These are phyloP conservation scores for Phialocephala sp. DNA, from an alignment of 2,329 filamentous ascomycete genomes.

Conservation along the genomic window DNA sequence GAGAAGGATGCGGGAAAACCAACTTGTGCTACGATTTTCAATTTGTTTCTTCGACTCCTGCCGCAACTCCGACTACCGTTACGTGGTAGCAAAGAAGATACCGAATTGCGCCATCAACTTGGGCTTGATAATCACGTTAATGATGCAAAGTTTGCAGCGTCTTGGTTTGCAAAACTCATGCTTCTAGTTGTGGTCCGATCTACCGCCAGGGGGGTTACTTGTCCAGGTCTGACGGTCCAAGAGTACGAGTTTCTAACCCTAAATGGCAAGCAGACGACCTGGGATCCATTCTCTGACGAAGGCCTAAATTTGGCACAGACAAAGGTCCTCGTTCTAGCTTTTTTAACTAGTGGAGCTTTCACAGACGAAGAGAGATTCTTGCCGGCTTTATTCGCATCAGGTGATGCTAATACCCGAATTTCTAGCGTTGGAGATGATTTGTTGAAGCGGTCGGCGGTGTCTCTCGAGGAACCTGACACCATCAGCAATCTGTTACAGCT, in stretches of 20 bases:
- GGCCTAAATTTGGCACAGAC: slow-evolving; percentile 72
- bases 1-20: slow-evolving; percentile 61
- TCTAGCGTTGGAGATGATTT: slow-evolving; percentile 88
- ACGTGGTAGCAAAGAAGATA: slow-evolving; percentile 80
- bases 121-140: slow-evolving; percentile 64
- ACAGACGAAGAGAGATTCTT: slow-evolving; percentile 82
- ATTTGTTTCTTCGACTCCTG: slow-evolving; percentile 79
- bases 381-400: slow-evolving; percentile 81
- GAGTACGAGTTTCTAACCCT: slow-evolving; percentile 74
- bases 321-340: slow-evolving; percentile 70
- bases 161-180: slow-evolving; percentile 79
- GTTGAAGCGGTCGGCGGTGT: slow-evolving; percentile 77
- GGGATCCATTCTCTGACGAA: slow-evolving; percentile 63
- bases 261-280: slow-evolving; percentile 71
- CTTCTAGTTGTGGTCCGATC: slow-evolving; percentile 61
- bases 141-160: slow-evolving; percentile 76
- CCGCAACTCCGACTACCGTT: slow-evolving; percentile 73
- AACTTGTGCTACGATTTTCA: slow-evolving; percentile 71
- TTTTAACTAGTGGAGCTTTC: slow-evolving; percentile 87
- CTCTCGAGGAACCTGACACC: slow-evolving; percentile 71
- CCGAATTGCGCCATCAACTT: slow-evolving; percentile 67
- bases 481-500: slow-evolving; percentile 72
- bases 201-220: slow-evolving; percentile 42
- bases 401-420: slow-evolving; percentile 81
- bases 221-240: slow-evolving; percentile 64